phyloP scores from a whole-genome alignment of 345 rosid genomes.

The Rhodamnia rubescens region DNA sequence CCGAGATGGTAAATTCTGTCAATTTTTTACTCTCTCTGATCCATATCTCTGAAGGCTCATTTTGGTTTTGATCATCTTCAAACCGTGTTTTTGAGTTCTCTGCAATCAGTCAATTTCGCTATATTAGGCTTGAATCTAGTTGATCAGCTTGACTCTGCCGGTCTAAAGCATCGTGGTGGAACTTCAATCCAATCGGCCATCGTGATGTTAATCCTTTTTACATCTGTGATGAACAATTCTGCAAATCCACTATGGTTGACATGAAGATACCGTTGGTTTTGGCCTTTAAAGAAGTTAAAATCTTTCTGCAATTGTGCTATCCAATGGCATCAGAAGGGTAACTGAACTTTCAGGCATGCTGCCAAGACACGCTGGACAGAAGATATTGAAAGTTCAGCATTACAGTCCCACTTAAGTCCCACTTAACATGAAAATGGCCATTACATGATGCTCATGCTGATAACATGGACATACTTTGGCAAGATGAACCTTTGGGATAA shows the following conservation, averaged over 20 bases:
- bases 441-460: not conserved
- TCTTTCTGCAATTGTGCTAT: not conserved
- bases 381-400: not conserved
- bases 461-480: not conserved
- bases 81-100: not conserved
- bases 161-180: not conserved
- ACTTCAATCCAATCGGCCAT: not conserved
- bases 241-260: not conserved
- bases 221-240: not conserved
- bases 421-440: not conserved
- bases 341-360: not conserved
- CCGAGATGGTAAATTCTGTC: slow-evolving; percentile 54
- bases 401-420: not conserved
- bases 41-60: not conserved
- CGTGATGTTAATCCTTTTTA: not conserved
- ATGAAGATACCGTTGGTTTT: not conserved
- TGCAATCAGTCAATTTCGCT: not conserved
- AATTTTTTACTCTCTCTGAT: not conserved
- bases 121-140: not conserved
- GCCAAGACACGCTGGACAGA: not conserved
- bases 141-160: not conserved
- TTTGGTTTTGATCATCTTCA: not conserved
- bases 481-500: not conserved
- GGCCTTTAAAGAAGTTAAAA: not conserved
- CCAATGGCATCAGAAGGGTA: not conserved